Conservation (phyloP, 1,284 basidiomycete species). For the Boletus semigastroideus region DNA sequence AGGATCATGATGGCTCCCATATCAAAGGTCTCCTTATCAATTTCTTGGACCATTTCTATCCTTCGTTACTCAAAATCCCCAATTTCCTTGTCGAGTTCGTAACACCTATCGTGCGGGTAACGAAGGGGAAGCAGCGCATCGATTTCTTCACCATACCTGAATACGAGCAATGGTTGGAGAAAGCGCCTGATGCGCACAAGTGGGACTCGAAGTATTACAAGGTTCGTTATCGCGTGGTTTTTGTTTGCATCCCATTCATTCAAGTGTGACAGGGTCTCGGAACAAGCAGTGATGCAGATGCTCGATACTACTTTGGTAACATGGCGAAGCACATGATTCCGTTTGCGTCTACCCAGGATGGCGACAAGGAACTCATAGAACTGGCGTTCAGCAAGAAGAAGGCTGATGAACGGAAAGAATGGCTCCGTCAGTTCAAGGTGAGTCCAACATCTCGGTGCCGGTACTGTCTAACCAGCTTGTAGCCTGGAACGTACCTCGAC, state of each 20-base stretch:
- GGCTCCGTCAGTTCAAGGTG: slow-evolving; percentile 92
- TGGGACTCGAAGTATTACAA: slow-evolving; percentile 98
- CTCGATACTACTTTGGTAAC: slow-evolving; percentile 90
- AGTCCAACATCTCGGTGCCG: slow-evolving; percentile 11
- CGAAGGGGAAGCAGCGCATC: slow-evolving; percentile 77
- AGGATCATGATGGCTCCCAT: slow-evolving; percentile 99
- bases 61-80: slow-evolving; percentile 89
- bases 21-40: slow-evolving; percentile 99
- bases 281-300: slow-evolving; percentile 87
- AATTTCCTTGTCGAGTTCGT: slow-evolving; percentile 98
- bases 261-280: slow-evolving; percentile 78
- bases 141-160: slow-evolving; percentile 99
- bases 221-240: slow-evolving; percentile 44
- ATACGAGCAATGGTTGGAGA: slow-evolving; percentile 90
- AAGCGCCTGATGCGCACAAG: slow-evolving; percentile 75
- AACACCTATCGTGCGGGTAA: slow-evolving; percentile 95
- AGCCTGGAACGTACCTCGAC: slow-evolving; percentile 95
- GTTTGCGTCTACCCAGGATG: slow-evolving; percentile 80
- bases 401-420: slow-evolving; percentile 98
- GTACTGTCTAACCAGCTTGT: slow-evolving; percentile 11
- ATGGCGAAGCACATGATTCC: slow-evolving; percentile 95
- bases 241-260: neutral
- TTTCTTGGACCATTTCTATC: slow-evolving; percentile 97
- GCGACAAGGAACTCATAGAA: slow-evolving; percentile 90
- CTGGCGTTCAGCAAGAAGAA: slow-evolving; percentile 99